These are phyloP conservation scores for Zygosaccharomyces pseudorouxii DNA, from an alignment of 805 yeast genomes.

Conservation along the genomic window DNA sequence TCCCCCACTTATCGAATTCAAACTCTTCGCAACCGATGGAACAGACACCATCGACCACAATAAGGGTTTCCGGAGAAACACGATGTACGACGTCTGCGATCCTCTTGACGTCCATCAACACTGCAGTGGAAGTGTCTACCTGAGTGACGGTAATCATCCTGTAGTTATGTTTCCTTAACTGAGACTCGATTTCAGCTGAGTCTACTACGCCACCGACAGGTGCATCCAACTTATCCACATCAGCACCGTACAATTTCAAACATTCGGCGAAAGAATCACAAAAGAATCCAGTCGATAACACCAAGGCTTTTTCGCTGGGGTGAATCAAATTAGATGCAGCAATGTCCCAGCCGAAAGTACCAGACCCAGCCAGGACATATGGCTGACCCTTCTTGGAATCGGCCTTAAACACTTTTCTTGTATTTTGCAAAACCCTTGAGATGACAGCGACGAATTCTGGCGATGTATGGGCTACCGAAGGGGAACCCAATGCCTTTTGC, in stretches of 20 bases:
- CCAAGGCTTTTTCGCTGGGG: conserved; percentile 67
- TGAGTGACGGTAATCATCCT: conserved; percentile 80
- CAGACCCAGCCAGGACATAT: conserved; percentile 80
- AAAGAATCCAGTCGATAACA: conserved; percentile 87
- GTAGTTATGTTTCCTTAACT: conserved; percentile 51
- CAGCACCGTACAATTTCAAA: conserved; percentile 64
- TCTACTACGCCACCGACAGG: conserved; percentile 69
- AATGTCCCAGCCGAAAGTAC: conserved; percentile 94
- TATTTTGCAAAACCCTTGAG: conserved; percentile 58
- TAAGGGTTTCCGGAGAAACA: conserved; percentile 71
- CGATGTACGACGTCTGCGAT: conserved; percentile 58
- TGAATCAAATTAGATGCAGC: conserved; percentile 70
- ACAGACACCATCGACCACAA: conserved; percentile 92
- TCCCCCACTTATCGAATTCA: conserved; percentile 82
- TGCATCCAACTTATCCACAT: conserved; percentile 70
- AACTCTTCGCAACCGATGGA: conserved; percentile 86
- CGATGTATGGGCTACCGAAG: conserved; percentile 85
- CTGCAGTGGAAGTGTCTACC: conserved; percentile 97
- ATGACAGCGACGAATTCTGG: conserved; percentile 76
- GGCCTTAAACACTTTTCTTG: conserved; percentile 72
- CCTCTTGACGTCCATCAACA: conserved; percentile 62
- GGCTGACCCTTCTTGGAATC: conserved; percentile 60
- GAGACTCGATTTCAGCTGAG: conserved; percentile 48
- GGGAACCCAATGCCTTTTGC: conserved; percentile 71
- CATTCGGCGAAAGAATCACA: conserved; percentile 78